These are phyloP conservation scores for Podila epigama DNA, from an alignment of 192 early-diverging fungal genomes.

Conservation along the genomic window DNA sequence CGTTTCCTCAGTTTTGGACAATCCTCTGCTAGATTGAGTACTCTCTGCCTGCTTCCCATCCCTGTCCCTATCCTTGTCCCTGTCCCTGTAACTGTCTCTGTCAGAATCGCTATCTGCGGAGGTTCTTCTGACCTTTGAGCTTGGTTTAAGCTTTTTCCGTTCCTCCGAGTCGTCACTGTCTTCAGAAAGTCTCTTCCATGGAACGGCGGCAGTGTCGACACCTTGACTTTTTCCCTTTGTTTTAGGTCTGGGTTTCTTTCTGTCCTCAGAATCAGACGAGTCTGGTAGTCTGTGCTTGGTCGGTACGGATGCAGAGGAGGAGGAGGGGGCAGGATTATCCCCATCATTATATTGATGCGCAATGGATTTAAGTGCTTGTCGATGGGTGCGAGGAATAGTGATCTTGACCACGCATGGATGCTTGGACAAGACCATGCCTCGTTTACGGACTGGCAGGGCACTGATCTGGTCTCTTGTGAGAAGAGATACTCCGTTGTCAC, in stretches of 20 bases:
- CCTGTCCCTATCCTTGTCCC: slow-evolving; percentile 1
- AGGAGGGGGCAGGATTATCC: neutral
- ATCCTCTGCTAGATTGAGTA: neutral
- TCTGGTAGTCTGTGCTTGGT: slow-evolving; percentile 5
- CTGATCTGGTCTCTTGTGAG: slow-evolving; percentile 8
- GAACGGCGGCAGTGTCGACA: neutral
- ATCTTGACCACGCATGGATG: slow-evolving; percentile 32
- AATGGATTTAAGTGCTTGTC: neutral
- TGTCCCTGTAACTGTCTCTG: neutral
- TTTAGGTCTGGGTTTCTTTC: neutral
- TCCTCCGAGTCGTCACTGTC: slow-evolving; percentile 14
- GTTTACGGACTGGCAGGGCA: slow-evolving; percentile 8
- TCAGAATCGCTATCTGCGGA: neutral
- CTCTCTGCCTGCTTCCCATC: neutral
- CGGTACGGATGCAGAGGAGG: neutral
- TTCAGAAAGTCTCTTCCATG: slow-evolving; percentile 9
- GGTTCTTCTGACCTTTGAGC: neutral
- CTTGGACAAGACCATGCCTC: slow-evolving; percentile 13
- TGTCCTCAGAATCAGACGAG: slow-evolving; percentile 24
- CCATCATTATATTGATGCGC: neutral
- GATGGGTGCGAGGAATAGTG: slow-evolving; percentile 20
- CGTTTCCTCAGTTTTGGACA: neutral
- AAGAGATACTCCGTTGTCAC: neutral
- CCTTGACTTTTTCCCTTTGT: neutral
- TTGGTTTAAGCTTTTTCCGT: slow-evolving; percentile 1